A percentile compares a stretch with the other conserved stretches of the same genome.
Conservation (phyloP, 495 filamentous ascomycete genomes). For the Neurospora sp. region DNA sequence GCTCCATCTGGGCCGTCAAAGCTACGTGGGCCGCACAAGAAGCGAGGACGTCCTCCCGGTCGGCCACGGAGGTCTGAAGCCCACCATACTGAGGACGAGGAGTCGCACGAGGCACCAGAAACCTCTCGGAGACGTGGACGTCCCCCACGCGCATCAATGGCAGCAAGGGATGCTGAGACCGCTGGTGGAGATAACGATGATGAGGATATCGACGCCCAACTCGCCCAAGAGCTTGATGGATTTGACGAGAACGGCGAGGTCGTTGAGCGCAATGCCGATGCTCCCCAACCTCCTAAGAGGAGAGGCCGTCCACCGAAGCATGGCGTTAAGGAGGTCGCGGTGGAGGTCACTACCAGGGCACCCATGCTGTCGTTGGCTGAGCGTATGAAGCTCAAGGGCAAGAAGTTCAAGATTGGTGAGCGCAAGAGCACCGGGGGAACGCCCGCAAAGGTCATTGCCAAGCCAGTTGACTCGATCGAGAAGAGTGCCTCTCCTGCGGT, state of each 20-base stretch:
- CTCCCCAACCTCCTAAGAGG: conserved; percentile 10
- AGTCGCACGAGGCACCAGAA: neutral
- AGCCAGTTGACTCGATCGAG: conserved; percentile 7
- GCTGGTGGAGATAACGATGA: neutral
- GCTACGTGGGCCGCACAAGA: conserved; percentile 6
- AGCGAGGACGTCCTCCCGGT: conserved; percentile 13
- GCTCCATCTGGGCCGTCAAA: neutral
- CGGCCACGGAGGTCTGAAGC: conserved; percentile 17
- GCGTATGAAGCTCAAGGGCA: conserved; percentile 33
- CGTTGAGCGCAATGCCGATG: neutral
- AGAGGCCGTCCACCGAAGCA: conserved; percentile 17
- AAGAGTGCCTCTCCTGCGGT: conserved; percentile 2
- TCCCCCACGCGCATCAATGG: conserved; percentile 10
- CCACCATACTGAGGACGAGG: neutral
- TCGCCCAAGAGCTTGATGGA: conserved; percentile 15
- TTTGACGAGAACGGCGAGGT: conserved; percentile 23
- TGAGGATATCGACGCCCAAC: conserved; percentile 15
- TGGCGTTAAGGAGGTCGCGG: neutral
- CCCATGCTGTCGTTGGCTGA: conserved; percentile 36
- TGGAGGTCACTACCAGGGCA: conserved; percentile 4
- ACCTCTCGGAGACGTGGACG: conserved; percentile 8
- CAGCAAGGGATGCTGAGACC: neutral
- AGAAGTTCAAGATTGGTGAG: conserved; percentile 32
- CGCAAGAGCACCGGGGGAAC: conserved; percentile 12
- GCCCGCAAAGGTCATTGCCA: conserved; percentile 2